Conservation (phyloP, 768 basidiomycete genomes). For the Trametes cubensis region DNA sequence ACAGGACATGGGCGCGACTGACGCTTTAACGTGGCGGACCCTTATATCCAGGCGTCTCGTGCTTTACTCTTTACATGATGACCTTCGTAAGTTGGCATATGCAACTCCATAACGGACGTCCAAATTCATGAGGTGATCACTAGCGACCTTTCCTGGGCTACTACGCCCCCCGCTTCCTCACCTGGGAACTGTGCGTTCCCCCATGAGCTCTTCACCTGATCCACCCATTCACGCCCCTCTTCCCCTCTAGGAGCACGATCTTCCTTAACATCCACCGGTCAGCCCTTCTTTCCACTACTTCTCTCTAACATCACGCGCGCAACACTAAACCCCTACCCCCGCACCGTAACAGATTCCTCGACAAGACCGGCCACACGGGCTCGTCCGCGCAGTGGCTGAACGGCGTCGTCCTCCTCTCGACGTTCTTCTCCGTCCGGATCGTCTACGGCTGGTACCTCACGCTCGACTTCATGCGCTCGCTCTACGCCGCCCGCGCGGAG, state of each 20-base stretch:
- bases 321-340: neutral
- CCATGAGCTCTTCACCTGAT: neutral
- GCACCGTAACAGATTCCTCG: constrained; percentile 63
- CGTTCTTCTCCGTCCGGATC: constrained; percentile 73
- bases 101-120: neutral
- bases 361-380: constrained; percentile 76
- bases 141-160: constrained; percentile 75
- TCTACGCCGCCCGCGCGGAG: constrained; percentile 55
- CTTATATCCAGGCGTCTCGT: constrained; percentile 52
- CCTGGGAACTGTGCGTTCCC: constrained; percentile 74
- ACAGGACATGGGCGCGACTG: no score
- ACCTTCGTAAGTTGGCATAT: constrained; percentile 61
- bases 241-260: constrained; percentile 64
- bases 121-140: neutral
- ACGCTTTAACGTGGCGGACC: no score
- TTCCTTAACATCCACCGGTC: constrained; percentile 90
- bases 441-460: constrained; percentile 62
- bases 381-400: constrained; percentile 69
- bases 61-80: constrained; percentile 64
- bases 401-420: constrained; percentile 62
- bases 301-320: neutral
- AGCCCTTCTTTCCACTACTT: constrained; percentile 20
- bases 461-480: constrained; percentile 54
- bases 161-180: constrained; percentile 73
- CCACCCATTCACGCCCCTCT: neutral